Base-by-base conservation (phyloP, 2,329 filamentous ascomycete genomes). In the Epichloe typhina region DNA sequence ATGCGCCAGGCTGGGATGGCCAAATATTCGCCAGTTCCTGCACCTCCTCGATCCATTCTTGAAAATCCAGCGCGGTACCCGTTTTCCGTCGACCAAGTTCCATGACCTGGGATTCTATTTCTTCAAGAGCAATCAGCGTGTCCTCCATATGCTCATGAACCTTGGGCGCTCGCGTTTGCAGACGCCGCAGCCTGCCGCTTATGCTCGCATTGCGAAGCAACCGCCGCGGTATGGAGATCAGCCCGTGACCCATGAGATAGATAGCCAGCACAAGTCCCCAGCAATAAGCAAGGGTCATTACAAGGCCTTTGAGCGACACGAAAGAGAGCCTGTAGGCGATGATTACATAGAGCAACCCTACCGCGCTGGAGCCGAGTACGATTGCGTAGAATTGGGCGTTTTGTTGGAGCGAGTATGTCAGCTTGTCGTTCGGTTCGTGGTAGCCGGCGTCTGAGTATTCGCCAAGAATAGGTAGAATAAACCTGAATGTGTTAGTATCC, bases 361-460 rank as follows among this genome's bases (percentile, higher is more conserved):
- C 67, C 3, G 83, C 67, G 9, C 81, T 84, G 50, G 82, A 80
- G 13, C 77, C 80, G 15, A 96, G 72, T 21, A 93, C 77, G 26
- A 91, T 85, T 49, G 86, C 75, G 63, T 96, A 88, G 64, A 96
- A 98, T 54, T 88, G 83, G 4, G 83, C 89, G 68, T 97, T 98
- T 50, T 82, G 80, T 57, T 87, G 82, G 42, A 97, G 74, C 5
- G 91, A 94, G 70, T 96, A 94, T 52, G 88, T 66, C 41, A 96
- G 69, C 55, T 88, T 83, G 58, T 82, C 84, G 64, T 83, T 85
- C 4, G 89, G 84, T 55, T 95, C 88, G 59, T 89, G 84, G 65
- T 95, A 94, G 50, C 93, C 93, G 31, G 91, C 86, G 67, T 97
- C 93, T 67, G 87, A 84, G 67, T 95, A 98, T 67, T 97, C 91